A percentile compares a stretch with the other conserved stretches of the same genome.
phyloP scores from a whole-genome alignment of 2,329 filamentous ascomycete species.

The Alternaria angustiovoidea region DNA sequence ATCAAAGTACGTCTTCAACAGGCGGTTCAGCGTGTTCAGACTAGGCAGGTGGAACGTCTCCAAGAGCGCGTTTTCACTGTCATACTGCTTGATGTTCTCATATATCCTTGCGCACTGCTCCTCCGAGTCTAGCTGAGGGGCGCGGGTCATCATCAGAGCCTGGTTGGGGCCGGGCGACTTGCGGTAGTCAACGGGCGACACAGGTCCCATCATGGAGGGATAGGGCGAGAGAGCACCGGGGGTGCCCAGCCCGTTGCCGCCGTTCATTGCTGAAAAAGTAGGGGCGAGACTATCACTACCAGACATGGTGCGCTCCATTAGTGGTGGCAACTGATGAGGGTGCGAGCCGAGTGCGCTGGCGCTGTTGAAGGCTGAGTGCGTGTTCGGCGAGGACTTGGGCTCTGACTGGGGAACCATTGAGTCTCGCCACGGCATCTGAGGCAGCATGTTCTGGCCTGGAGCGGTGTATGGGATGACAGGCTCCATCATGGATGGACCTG shows the following conservation, averaged over 20 bases:
- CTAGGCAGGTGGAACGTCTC: constrained; percentile 90
- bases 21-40: constrained; percentile 83
- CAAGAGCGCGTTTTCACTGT: constrained; percentile 81
- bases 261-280: constrained; percentile 73
- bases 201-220: constrained; percentile 71
- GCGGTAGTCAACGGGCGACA: constrained; percentile 73
- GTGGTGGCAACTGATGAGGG: constrained; percentile 70
- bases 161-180: constrained; percentile 74
- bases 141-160: constrained; percentile 69
- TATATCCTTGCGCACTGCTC: constrained; percentile 86
- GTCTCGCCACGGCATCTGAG: constrained; percentile 93
- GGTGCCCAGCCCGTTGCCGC: constrained; percentile 72
- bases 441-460: constrained; percentile 78
- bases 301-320: constrained; percentile 70
- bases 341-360: constrained; percentile 66
- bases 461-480: constrained; percentile 74
- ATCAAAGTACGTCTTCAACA: constrained; percentile 94
- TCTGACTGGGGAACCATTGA: constrained; percentile 80
- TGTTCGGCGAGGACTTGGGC: constrained; percentile 77
- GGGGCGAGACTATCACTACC: constrained; percentile 69
- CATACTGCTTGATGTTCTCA: constrained; percentile 82
- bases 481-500: constrained; percentile 76
- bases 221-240: constrained; percentile 78
- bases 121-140: constrained; percentile 83
- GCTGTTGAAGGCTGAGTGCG: constrained; percentile 65